Percentiles rank a stretch among this genome's conserved stretches.
Evolutionary conservation across 441 rosid genomes (phyloP).

Genomic region (Populus tomentosa): DNA sequence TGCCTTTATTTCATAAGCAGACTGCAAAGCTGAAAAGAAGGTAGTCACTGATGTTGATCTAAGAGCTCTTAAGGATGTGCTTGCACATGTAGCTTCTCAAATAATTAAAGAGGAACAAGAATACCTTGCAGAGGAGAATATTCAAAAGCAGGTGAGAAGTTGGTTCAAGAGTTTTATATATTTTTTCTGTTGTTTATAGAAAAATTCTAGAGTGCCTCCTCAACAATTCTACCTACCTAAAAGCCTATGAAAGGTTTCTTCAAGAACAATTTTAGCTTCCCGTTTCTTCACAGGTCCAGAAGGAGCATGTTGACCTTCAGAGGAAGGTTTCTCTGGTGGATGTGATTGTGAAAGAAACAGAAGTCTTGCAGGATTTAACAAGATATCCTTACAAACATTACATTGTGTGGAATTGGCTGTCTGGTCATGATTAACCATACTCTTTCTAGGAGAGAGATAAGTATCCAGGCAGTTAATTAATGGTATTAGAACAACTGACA

Average conservation of each 20-base stretch:
- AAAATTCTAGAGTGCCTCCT: background rate
- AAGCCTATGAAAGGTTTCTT: slow-evolving; percentile 4
- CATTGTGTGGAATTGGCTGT: background rate
- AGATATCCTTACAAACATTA: slow-evolving; percentile 48
- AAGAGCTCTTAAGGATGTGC: slow-evolving; percentile 32
- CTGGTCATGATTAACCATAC: slow-evolving; percentile 10
- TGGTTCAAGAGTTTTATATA: background rate
- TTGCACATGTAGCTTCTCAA: slow-evolving; percentile 41
- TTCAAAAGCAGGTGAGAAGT: slow-evolving; percentile 47
- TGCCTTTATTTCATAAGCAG: slow-evolving; percentile 22
- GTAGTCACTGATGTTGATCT: slow-evolving; percentile 25
- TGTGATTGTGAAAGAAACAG: slow-evolving; percentile 41
- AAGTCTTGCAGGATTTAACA: slow-evolving; percentile 42
- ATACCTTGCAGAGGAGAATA: slow-evolving; percentile 38
- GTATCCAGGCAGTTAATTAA: background rate
- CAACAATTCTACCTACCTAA: background rate
- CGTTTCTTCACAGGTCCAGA: slow-evolving; percentile 44
- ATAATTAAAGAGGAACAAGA: slow-evolving; percentile 48
- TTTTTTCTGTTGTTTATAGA: slow-evolving; percentile 3
- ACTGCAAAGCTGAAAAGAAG: slow-evolving; percentile 14
- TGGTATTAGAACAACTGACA: background rate
- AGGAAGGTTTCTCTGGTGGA: slow-evolving; percentile 58
- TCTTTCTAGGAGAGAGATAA: background rate
- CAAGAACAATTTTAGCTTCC: background rate
- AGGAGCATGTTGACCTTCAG: slow-evolving; percentile 49